phyloP scores from a whole-genome alignment of 2,329 filamentous ascomycete genomes.

The Rhexocercosporidium sp. region DNA sequence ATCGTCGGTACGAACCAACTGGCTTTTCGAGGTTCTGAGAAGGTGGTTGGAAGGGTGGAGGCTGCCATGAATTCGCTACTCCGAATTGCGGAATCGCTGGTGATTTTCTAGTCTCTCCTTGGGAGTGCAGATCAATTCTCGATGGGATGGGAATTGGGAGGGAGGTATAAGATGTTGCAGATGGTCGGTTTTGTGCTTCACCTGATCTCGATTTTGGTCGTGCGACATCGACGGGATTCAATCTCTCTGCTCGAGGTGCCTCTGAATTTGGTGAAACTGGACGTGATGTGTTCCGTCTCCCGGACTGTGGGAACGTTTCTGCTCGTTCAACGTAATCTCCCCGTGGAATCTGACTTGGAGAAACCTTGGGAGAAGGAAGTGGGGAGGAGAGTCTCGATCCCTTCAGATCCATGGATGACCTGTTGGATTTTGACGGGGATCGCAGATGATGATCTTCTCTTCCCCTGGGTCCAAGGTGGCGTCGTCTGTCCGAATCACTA shows the following conservation, averaged over 20 bases:
- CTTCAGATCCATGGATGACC: conserved; percentile 32
- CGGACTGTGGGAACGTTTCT: conserved; percentile 34
- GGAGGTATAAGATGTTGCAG: conserved; percentile 13
- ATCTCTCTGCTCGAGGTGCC: conserved; percentile 29
- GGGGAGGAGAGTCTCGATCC: conserved; percentile 32
- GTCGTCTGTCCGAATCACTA: conserved; percentile 37
- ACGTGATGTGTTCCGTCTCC: conserved; percentile 27
- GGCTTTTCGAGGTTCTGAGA: conserved; percentile 45
- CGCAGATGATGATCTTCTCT: conserved; percentile 30
- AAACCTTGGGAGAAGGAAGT: conserved; percentile 39
- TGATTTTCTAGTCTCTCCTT: conserved; percentile 28
- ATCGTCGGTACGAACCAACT: conserved; percentile 56
- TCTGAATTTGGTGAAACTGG: conserved; percentile 38
- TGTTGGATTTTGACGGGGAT: conserved; percentile 36
- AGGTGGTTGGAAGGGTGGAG: conserved; percentile 50
- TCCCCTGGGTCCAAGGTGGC: conserved; percentile 4
- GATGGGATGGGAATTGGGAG: conserved; percentile 37
- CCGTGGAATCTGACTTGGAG: conserved; percentile 34
- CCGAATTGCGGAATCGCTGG: conserved; percentile 29
- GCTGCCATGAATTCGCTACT: conserved; percentile 49
- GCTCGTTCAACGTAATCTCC: conserved; percentile 35
- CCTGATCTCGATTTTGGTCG: conserved; percentile 31
- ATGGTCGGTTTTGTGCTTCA: conserved; percentile 15
- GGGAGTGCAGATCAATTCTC: conserved; percentile 27
- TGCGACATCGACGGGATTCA: conserved; percentile 34